These are phyloP conservation scores for Fulvia fulva DNA, from an alignment of 2,329 filamentous ascomycete species.

Conservation along the genomic window DNA sequence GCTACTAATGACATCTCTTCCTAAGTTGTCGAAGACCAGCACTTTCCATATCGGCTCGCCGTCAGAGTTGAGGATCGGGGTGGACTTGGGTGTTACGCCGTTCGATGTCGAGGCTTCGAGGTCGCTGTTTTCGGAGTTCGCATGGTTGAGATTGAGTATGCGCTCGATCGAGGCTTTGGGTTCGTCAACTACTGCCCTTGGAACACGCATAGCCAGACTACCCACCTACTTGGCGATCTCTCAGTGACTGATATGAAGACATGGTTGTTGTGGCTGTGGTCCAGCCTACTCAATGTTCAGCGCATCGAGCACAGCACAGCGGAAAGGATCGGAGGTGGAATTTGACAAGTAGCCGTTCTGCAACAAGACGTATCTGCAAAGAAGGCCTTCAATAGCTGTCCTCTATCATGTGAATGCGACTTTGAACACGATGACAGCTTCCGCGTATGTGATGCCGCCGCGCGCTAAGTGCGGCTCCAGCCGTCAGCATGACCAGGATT, in stretches of 20 bases:
- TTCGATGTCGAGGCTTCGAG: conserved; percentile 59
- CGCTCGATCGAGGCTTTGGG: conserved; percentile 79
- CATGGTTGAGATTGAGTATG: conserved; percentile 90
- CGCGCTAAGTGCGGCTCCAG: not conserved
- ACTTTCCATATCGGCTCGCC: conserved; percentile 98
- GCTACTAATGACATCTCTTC: conserved; percentile 93
- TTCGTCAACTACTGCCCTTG: conserved; percentile 6
- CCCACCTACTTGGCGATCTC: conserved; percentile 70
- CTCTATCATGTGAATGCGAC: not conserved
- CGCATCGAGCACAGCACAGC: conserved; percentile 24
- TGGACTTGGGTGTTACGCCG: conserved; percentile 62
- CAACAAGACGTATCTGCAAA: not conserved
- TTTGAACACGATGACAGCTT: not conserved
- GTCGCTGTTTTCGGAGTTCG: conserved; percentile 50
- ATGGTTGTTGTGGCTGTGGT: conserved; percentile 41
- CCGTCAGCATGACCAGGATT: conserved; percentile 1
- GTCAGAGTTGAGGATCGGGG: conserved; percentile 78
- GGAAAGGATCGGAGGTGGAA: too few relatives aligned
- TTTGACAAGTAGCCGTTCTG: not conserved
- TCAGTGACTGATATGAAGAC: conserved; percentile 57
- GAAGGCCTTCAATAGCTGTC: not conserved
- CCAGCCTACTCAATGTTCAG: conserved; percentile 28
- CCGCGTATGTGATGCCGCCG: not conserved
- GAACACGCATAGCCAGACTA: conserved; percentile 21
- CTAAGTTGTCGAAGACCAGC: conserved; percentile 86